These are phyloP conservation scores for Cajanus cajan DNA, from an alignment of 306 rosid species.

Conservation along the genomic window DNA sequence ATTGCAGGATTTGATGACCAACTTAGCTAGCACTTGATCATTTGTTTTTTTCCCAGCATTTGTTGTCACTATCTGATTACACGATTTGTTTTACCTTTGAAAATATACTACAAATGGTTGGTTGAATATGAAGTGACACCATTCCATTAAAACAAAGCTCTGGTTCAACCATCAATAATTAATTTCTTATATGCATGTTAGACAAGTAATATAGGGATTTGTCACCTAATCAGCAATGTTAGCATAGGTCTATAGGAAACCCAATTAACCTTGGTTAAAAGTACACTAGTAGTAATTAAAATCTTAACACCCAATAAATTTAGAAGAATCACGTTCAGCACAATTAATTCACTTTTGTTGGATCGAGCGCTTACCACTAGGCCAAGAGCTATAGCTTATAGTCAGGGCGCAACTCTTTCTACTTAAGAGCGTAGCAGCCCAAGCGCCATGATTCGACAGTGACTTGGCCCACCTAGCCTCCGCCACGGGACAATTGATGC, in stretches of 20 bases:
- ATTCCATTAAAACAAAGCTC: not conserved
- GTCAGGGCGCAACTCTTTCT: too few species aligned
- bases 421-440: too few species aligned
- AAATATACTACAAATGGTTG: not conserved
- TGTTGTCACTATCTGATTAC: not conserved
- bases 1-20: not conserved
- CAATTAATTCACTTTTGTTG: too few species aligned
- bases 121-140: conserved; percentile 11
- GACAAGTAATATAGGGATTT: not conserved
- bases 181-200: not conserved
- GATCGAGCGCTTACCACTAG: too few species aligned
- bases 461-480: too few species aligned
- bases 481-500: too few species aligned
- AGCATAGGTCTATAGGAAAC: not conserved
- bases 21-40: not conserved
- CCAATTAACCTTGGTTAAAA: not conserved
- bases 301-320: too few species aligned
- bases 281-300: too few species aligned
- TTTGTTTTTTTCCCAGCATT: not conserved
- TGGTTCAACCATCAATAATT: conserved; percentile 11
- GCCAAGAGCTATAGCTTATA: too few species aligned
- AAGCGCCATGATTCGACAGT: too few species aligned
- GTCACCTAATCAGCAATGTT: not conserved
- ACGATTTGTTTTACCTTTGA: not conserved
- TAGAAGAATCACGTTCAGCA: too few species aligned